Base-by-base conservation (phyloP, 2,329 filamentous ascomycete genomes). In the Colletotrichum karsti region DNA sequence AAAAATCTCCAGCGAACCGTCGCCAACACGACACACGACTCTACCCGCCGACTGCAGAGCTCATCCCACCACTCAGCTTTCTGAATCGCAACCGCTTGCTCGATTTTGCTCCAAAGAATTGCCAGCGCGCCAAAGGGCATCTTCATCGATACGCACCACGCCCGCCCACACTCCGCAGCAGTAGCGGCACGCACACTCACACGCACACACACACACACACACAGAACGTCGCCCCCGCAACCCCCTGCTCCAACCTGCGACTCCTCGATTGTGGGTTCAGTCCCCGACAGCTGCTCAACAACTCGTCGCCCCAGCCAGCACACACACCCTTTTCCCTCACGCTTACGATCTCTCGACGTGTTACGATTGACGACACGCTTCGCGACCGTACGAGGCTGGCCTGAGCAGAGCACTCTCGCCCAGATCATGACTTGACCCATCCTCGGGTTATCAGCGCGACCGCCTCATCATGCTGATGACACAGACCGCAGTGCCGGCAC, bases 391-490 rank as follows among this genome's bases (percentile, higher is more conserved):
- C 48, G 33, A 59, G 41, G 33, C 66, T 56, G n/a, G 18, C 42
- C 28, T 46, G 57, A 58, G 37, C 60, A 64, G 59, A 64, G 13
- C 24, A 50, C 22, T 24, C 44, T 18, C 42, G 33, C 51, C 42
- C 64, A 60, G 64, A 70, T 64, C 67, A 70, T 70, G 67, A 60
- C 67, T 70, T 70, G 59, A 68, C 58, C 67, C 59, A 41, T 51
- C 50, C 55, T 64, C 24, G 60, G 64, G 64, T 63, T 67, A 67
- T 67, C 67, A 68, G 53, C 58, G 58, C 59, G 67, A 69, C 55
- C 57, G 54, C 46, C 74, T 80, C 81, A 85, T 81, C 75, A 87
- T 87, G 85, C 84, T 87, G 74, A 86, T 87, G 84, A 85, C 84
- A 76, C 81, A 83, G 79, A 78, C 79, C 69, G 78, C 80, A 76